Percentiles rank a stretch among this genome's conserved stretches.
phyloP scores from a whole-genome alignment of 306 rosid genomes.

The Vigna nakashimae region DNA sequence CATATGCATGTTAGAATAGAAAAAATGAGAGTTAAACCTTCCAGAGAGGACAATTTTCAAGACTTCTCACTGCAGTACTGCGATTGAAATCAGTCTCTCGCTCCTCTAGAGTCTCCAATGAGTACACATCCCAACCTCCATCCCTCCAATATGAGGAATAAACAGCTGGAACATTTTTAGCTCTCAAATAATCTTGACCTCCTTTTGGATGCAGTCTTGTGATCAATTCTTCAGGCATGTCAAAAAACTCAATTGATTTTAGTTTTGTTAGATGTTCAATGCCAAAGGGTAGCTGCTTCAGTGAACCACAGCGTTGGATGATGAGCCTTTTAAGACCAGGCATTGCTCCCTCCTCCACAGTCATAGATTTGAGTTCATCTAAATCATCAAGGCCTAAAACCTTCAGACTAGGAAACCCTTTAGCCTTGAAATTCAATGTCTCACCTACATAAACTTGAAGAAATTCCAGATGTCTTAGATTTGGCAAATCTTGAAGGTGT shows the following conservation, averaged over 20 bases:
- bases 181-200: constrained; percentile 60
- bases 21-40: constrained; percentile 48
- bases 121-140: constrained; percentile 68
- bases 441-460: constrained; percentile 63
- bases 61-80: constrained; percentile 32
- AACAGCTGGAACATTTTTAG: constrained; percentile 62
- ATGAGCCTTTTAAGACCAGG: constrained; percentile 62
- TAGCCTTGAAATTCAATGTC: constrained; percentile 56
- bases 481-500: constrained; percentile 53
- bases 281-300: constrained; percentile 67
- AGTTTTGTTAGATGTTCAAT: constrained; percentile 61
- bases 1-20: background rate
- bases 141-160: constrained; percentile 65
- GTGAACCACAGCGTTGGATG: constrained; percentile 62
- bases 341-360: constrained; percentile 73
- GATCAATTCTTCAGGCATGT: constrained; percentile 70
- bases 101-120: constrained; percentile 54
- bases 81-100: constrained; percentile 36
- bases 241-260: constrained; percentile 66
- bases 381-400: constrained; percentile 67
- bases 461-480: constrained; percentile 57
- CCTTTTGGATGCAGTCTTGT: constrained; percentile 49
- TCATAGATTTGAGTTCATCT: constrained; percentile 49
- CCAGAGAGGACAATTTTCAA: constrained; percentile 42
- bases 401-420: constrained; percentile 67